Evolutionary conservation across 108 stramenopile genomes (phyloP).

Genomic region (Conticribra guillardii): DNA sequence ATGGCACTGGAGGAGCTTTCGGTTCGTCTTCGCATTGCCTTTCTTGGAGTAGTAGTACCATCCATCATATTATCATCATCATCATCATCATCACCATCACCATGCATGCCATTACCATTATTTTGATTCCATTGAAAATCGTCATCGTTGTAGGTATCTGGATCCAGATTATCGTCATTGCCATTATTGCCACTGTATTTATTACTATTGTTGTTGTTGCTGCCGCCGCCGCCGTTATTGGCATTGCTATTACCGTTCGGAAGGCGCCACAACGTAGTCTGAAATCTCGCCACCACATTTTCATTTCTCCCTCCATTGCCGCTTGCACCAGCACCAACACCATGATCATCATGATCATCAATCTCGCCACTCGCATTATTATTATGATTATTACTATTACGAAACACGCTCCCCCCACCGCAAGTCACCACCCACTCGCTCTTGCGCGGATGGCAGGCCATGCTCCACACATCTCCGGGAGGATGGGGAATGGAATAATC

Average conservation of each 20-base stretch:
- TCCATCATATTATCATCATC: slow-evolving; percentile 1
- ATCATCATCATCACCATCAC: slow-evolving; percentile 16
- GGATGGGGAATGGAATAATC: slow-evolving; percentile 40
- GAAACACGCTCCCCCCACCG: slow-evolving; percentile 41
- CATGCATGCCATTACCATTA: too few species aligned
- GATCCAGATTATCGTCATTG: slow-evolving; percentile 18
- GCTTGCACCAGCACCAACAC: neutral
- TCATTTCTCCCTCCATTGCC: slow-evolving; percentile 7
- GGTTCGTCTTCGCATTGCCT: slow-evolving; percentile 13
- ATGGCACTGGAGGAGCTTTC: slow-evolving; percentile 9
- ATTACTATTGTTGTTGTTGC: neutral
- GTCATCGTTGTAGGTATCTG: slow-evolving; percentile 31
- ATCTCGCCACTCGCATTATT: neutral
- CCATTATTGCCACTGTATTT: neutral
- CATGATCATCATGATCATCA: neutral
- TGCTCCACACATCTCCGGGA: slow-evolving; percentile 48
- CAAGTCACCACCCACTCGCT: slow-evolving; percentile 47
- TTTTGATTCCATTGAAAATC: slow-evolving; percentile 8
- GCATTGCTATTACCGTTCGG: neutral
- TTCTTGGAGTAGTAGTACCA: too few species aligned
- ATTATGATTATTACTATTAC: slow-evolving; percentile 2
- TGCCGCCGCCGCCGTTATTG: neutral
- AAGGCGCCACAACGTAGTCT: slow-evolving; percentile 41
- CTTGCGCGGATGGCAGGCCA: slow-evolving; percentile 37
- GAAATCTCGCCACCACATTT: slow-evolving; percentile 23